These are phyloP conservation scores for Meripilus lineatus DNA, from an alignment of 1,284 basidiomycete species.

Conservation along the genomic window DNA sequence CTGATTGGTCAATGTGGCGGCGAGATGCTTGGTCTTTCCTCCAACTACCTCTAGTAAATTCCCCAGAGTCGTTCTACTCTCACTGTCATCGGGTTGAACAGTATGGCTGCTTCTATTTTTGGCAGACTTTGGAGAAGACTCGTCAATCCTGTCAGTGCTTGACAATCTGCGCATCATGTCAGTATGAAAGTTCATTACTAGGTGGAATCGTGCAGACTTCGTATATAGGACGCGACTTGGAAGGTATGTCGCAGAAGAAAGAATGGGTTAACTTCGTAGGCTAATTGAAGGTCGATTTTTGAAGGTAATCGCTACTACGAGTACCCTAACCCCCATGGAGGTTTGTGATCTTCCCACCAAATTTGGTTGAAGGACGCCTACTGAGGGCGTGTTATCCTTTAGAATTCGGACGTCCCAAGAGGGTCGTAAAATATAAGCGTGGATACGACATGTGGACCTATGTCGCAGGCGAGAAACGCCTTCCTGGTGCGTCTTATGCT, in stretches of 20 bases:
- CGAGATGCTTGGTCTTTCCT: no score
- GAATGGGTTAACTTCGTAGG: not conserved
- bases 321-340: constrained; percentile 20
- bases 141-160: constrained; percentile 20
- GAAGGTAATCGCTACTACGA: constrained; percentile 27
- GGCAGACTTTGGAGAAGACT: constrained; percentile 18
- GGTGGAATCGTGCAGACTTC: constrained; percentile 14
- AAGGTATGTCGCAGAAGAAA: constrained; percentile 22
- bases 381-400: constrained; percentile 9
- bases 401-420: constrained; percentile 21
- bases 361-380: not conserved
- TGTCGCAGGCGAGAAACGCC: constrained; percentile 19
- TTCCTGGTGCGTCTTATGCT: constrained; percentile 20
- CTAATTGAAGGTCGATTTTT: not conserved
- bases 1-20: no score
- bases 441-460: constrained; percentile 26
- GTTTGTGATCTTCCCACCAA: constrained; percentile 12
- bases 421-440: constrained; percentile 27
- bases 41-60: no score
- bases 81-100: no score
- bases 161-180: not conserved
- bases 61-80: no score
- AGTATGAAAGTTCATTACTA: not conserved
- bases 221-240: constrained; percentile 24
- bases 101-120: no score